Evolutionary conservation across 1,139 yeast genomes (phyloP).

Genomic region (Candida sanyaensis): DNA sequence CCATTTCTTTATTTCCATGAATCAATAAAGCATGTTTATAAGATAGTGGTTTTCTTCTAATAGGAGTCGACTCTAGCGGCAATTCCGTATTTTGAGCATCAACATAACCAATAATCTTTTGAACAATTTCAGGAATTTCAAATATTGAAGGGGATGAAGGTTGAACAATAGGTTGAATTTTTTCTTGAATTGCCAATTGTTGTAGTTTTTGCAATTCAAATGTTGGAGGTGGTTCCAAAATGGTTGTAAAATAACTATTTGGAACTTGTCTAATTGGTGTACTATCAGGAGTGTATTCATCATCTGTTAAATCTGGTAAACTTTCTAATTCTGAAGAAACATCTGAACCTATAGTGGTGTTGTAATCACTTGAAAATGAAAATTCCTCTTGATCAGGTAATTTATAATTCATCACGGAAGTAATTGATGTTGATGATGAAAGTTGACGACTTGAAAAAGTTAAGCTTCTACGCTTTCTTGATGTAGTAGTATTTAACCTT

Average conservation of each 20-base stretch:
- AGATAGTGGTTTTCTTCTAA: constrained; percentile 68
- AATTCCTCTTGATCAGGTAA: constrained; percentile 19
- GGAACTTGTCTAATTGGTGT: constrained; percentile 23
- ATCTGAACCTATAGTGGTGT: constrained; percentile 9
- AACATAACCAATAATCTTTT: constrained; percentile 59
- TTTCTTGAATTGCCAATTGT: neutral
- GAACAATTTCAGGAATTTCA: constrained; percentile 74
- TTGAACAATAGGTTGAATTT: neutral
- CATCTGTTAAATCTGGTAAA: constrained; percentile 35
- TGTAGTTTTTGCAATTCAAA: neutral
- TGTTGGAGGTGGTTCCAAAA: constrained; percentile 11
- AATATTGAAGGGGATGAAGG: constrained; percentile 49
- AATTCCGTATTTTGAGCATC: constrained; percentile 49
- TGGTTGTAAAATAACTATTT: constrained; percentile 6
- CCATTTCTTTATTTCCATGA: constrained; percentile 53
- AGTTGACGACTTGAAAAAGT: neutral
- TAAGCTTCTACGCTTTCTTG: neutral
- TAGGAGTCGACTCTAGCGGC: constrained; percentile 61
- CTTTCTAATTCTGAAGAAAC: constrained; percentile 35
- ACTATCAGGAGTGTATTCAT: constrained; percentile 29
- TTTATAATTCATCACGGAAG: constrained; percentile 1
- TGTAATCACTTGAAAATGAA: constrained; percentile 13
- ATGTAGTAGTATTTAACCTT: neutral
- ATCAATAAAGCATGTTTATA: constrained; percentile 53
- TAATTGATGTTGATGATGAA: neutral